Base-by-base conservation (phyloP, 257 asterid genomes). In the Plantago elongata region DNA sequence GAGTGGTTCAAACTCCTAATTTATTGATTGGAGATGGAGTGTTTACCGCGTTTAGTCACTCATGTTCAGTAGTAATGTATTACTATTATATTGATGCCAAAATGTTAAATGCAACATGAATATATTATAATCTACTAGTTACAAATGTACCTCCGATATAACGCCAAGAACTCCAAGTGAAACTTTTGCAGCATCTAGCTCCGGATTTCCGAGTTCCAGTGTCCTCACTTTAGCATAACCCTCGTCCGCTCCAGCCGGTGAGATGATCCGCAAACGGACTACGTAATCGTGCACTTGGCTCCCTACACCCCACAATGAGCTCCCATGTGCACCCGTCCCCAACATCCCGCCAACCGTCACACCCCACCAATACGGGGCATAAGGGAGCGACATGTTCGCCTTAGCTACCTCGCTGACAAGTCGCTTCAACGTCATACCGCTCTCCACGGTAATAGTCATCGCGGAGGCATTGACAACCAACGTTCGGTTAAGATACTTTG, bases 141-240 rank as follows among this genome's bases (percentile, higher is more conserved):
- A 16, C 27, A 22, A 22, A 34, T n/a, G n/a, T 68, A 76, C 94
- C 95, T 84, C 83, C 1, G 88, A 74, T 63, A 87, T 79, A 54
- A 87, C 88, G 18, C 95, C 95, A 47, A 87, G 86, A 55, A 87
- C 93, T 38, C 95, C 95, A 5, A 87, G 82, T 9, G 95, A 87
- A 22, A 87, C 76, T 52, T 64, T 78, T 0, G 79, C 95, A 3
- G 95, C 93, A 68, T 87, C 77, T 4, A 87, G 51, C 44, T 78
- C 93, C 12, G 80, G 74, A 30, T 80, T 57, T 1, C 75, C 81
- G 0, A 3, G 17, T 13, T 71, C 56, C 13, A 84, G 73, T 6
- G 67, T 61, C 11, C 84, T 63, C 0, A 82, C 73, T 49, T 64
- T 75, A 0, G 78, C 84, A 13, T 77, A 81, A 8, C 90, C 90